Conservation (phyloP, 768 basidiomycete species). For the Lactarius quietus region DNA sequence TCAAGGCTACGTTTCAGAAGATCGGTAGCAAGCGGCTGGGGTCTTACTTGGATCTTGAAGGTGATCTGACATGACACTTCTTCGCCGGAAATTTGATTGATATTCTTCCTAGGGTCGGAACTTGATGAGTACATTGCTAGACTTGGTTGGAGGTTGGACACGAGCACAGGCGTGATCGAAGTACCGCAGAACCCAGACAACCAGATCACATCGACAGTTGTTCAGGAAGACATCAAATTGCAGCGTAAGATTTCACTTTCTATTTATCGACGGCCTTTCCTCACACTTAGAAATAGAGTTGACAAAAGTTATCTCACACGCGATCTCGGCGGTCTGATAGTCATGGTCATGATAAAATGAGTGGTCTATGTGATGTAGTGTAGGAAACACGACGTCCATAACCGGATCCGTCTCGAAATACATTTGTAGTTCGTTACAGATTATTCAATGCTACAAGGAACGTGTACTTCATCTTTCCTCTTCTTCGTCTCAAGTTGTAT, state of each 20-base stretch:
- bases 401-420: background rate
- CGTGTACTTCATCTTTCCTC: background rate
- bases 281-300: slow-evolving; percentile 47
- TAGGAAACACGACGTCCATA: background rate
- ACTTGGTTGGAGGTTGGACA: slow-evolving; percentile 64
- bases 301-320: slow-evolving; percentile 71
- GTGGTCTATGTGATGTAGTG: slow-evolving; percentile 13
- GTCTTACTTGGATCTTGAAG: slow-evolving; percentile 65
- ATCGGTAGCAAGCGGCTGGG: slow-evolving; percentile 65
- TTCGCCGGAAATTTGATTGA: background rate
- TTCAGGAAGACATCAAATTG: slow-evolving; percentile 78
- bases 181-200: slow-evolving; percentile 85
- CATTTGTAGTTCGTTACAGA: background rate
- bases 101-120: slow-evolving; percentile 43
- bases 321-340: slow-evolving; percentile 49
- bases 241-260: slow-evolving; percentile 55
- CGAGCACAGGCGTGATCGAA: slow-evolving; percentile 50
- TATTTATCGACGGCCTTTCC: slow-evolving; percentile 8
- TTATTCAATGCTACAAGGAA: background rate
- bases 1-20: slow-evolving; percentile 72
- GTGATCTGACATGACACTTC: slow-evolving; percentile 34
- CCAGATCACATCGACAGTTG: slow-evolving; percentile 80
- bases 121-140: slow-evolving; percentile 57
- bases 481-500: background rate
- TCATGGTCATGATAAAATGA: slow-evolving; percentile 14